Conservation (phyloP, 2,329 filamentous ascomycete genomes). For the Stagonosporopsis rhizophila region DNA sequence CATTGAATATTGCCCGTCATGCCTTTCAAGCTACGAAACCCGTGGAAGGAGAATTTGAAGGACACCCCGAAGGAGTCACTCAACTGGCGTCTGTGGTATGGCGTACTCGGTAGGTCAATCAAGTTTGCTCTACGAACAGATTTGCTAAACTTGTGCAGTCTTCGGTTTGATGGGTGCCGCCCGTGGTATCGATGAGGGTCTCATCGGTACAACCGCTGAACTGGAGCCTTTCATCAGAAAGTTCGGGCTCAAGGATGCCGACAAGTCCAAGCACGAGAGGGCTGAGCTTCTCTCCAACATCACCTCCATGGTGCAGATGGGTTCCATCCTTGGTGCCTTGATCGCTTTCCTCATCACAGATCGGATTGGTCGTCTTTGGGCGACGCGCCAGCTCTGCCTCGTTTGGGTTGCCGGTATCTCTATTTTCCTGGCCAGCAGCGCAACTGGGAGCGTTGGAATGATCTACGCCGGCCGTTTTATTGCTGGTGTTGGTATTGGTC, state of each 20-base stretch:
- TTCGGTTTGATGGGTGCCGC: constrained; percentile 80
- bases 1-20: constrained; percentile 31
- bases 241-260: constrained; percentile 46
- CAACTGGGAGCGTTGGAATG: constrained; percentile 51
- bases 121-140: neutral
- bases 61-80: constrained; percentile 73
- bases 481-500: constrained; percentile 70
- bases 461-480: constrained; percentile 73
- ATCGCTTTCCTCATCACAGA: constrained; percentile 62
- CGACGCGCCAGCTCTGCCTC: constrained; percentile 51
- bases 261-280: constrained; percentile 37
- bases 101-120: constrained; percentile 60
- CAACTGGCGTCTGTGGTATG: constrained; percentile 82
- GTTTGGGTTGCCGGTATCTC: constrained; percentile 52
- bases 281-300: constrained; percentile 65
- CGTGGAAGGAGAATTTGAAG: constrained; percentile 57
- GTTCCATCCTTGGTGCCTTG: constrained; percentile 74
- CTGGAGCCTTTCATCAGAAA: constrained; percentile 45
- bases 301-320: constrained; percentile 82
- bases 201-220: constrained; percentile 71
- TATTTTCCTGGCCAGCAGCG: constrained; percentile 49
- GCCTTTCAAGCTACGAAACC: constrained; percentile 38
- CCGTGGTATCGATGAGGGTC: constrained; percentile 79
- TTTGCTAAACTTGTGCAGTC: constrained; percentile 31
- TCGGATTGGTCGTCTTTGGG: constrained; percentile 53